Percentiles rank a stretch among this genome's conserved stretches.
Conservation (phyloP, 192 early-diverging fungal genomes). For the Lunasporangiospora selenospora region DNA sequence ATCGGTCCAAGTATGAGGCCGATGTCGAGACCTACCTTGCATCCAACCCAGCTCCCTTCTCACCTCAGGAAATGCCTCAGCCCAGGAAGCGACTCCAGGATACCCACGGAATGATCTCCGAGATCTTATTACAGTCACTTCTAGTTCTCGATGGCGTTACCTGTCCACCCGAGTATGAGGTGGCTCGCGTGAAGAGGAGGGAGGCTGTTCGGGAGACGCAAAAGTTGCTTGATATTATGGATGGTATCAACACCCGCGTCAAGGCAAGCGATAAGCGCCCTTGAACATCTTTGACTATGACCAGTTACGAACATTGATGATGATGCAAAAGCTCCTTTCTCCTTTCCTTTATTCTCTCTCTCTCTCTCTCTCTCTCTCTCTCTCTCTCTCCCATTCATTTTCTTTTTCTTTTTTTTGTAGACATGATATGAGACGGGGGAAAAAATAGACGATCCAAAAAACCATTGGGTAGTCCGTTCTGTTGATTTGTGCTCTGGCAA, state of each 20-base stretch:
- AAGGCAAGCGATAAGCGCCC: conserved; percentile 55
- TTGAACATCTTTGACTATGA: too few species aligned
- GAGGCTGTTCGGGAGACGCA: conserved; percentile 78
- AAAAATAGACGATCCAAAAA: too few species aligned
- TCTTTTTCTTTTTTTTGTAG: too few species aligned
- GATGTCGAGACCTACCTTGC: conserved; percentile 29
- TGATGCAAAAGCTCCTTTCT: too few species aligned
- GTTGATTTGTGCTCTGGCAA: too few species aligned
- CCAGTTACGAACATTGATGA: too few species aligned
- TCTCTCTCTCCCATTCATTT: too few species aligned
- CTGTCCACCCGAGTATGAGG: conserved; percentile 71
- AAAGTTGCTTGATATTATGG: conserved; percentile 77
- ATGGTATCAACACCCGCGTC: conserved; percentile 68
- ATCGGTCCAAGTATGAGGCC: conserved; percentile 55
- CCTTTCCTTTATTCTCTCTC: too few species aligned
- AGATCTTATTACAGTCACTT: conserved; percentile 81
- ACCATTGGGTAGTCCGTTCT: too few species aligned
- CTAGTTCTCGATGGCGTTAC: conserved; percentile 78
- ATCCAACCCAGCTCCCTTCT: conserved; percentile 41
- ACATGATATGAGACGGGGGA: too few species aligned
- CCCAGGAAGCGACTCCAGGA: conserved; percentile 72
- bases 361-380: too few species aligned
- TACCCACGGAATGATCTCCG: conserved; percentile 67
- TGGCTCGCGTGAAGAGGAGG: conserved; percentile 72
- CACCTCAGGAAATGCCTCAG: conserved; percentile 42